Evolutionary conservation across 306 rosid genomes (phyloP), one percentile per base, ranked within the genome.

Genomic region (Gynostemma pentaphyllum): DNA sequence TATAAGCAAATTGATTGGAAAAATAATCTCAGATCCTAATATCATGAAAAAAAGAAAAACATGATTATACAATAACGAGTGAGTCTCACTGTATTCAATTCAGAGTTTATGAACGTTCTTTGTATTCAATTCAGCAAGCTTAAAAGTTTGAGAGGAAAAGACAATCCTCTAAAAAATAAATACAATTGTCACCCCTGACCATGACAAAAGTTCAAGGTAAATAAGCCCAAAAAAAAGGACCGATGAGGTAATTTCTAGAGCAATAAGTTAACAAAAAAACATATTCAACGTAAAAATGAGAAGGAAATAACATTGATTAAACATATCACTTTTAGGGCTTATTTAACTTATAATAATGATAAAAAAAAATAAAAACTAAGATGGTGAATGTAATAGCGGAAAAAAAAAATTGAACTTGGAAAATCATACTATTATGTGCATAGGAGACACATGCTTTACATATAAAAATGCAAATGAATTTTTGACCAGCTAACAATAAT

Each of bases 221-320:
- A 34, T 36, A 34, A 60, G 34, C 32, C 48, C 2, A 59, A 39
- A 11, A 39, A 12, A 7, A 26, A 39, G 37, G 48, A 2, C 3
- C 49, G 13, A 60, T 36, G 32, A 28, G 9, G 46, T 57, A 21
- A 57, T 18, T 34, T 32, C 64, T 5, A 10, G 29, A 59, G 46
- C 26, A 57, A 10, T 57, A 18, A 36, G 46, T 27, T 34, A 59
- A 21, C 9, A 56, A 22, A 24, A 57, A 10, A 32, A 56, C 0
- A 21, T 8, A 36, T 2, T 1, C 0, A 5, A 7, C 0, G 1
- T 7, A 57, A 55, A 55, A 32, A 13, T 55, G 62, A 24, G 36
- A 59, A 6, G 66, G 22, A 40, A 61, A 61, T 61, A 36, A 23
- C 66, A 61, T 61, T 23, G 22, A 61, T 61, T 23, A 22, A 61